These are phyloP conservation scores for Penicillium sp. DNA, from an alignment of 2,329 filamentous ascomycete species.

Conservation along the genomic window DNA sequence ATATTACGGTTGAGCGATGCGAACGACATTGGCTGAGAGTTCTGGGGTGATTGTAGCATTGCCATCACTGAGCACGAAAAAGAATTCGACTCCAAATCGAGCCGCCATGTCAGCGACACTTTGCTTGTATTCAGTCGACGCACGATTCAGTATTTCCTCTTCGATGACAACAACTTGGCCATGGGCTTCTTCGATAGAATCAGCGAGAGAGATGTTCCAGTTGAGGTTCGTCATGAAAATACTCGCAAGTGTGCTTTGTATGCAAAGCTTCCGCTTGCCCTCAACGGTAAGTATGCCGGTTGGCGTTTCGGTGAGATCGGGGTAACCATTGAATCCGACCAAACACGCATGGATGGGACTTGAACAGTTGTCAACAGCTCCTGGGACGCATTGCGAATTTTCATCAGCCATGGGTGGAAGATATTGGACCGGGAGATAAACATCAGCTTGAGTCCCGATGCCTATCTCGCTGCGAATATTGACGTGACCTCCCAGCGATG, in stretches of 20 bases:
- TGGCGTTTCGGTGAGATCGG: slow-evolving; percentile 22
- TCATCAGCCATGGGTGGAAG: background rate
- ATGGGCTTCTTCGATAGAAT: slow-evolving; percentile 18
- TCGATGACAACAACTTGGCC: slow-evolving; percentile 33
- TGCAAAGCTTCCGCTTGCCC: slow-evolving; percentile 31
- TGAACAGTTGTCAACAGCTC: background rate
- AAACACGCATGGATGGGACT: slow-evolving; percentile 24
- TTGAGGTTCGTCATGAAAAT: slow-evolving; percentile 25
- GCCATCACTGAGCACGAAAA: slow-evolving; percentile 24
- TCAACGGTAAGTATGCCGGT: slow-evolving; percentile 27
- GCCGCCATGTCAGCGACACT: slow-evolving; percentile 7
- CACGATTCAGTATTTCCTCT: slow-evolving; percentile 21
- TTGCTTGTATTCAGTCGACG: slow-evolving; percentile 3
- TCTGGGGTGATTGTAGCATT: slow-evolving; percentile 7
- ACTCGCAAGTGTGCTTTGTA: slow-evolving; percentile 29
- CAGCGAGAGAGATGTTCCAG: slow-evolving; percentile 30
- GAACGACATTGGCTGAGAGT: slow-evolving; percentile 19
- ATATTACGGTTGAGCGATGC: slow-evolving; percentile 31
- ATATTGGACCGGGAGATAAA: slow-evolving; percentile 28
- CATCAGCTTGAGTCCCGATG: slow-evolving; percentile 25
- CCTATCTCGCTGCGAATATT: slow-evolving; percentile 47
- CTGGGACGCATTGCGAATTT: background rate
- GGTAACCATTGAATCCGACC: slow-evolving; percentile 28
- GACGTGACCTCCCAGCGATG: slow-evolving; percentile 57
- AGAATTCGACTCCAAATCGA: slow-evolving; percentile 12